Percentiles rank a stretch among this genome's conserved stretches.
phyloP scores from a whole-genome alignment of 176 grass and related monocot species.

The Guadua angustifolia region DNA sequence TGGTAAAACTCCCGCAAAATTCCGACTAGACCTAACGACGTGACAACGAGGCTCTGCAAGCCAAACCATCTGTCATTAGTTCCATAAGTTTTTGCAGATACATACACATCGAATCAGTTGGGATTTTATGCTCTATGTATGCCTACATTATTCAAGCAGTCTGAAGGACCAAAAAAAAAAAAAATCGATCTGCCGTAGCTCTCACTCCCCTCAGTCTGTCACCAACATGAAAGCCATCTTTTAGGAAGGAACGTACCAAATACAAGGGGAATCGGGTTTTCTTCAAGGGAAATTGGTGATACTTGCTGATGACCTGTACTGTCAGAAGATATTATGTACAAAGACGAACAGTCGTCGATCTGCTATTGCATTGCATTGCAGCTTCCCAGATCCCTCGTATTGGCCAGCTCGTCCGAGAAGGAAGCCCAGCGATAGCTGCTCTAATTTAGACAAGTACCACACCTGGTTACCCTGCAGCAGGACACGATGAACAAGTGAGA shows the following conservation, averaged over 20 bases:
- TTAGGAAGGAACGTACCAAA: background rate
- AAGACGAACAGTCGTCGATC: background rate
- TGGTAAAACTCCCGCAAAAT: too few species aligned
- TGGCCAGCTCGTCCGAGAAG: background rate
- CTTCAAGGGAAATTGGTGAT: background rate
- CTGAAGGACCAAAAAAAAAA: too few species aligned
- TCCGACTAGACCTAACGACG: too few species aligned
- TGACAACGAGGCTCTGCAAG: too few species aligned
- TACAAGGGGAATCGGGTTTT: background rate
- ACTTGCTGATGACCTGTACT: background rate
- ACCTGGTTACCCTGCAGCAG: slow-evolving; percentile 61
- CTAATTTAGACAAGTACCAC: slow-evolving; percentile 47
- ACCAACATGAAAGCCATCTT: too few species aligned
- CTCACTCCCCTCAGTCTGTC: too few species aligned
- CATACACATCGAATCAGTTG: too few species aligned
- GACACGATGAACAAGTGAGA: slow-evolving; percentile 7
- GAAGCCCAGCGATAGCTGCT: background rate
- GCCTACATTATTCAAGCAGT: too few species aligned
- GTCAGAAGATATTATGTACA: slow-evolving; percentile 32
- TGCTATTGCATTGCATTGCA: background rate
- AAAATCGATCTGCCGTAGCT: too few species aligned
- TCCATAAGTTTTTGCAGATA: too few species aligned
- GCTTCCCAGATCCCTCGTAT: background rate
- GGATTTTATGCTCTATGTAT: too few species aligned
- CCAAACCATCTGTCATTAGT: too few species aligned